These are phyloP conservation scores for Moelleriella libera DNA, from an alignment of 2,329 filamentous ascomycete genomes.

Conservation along the genomic window DNA sequence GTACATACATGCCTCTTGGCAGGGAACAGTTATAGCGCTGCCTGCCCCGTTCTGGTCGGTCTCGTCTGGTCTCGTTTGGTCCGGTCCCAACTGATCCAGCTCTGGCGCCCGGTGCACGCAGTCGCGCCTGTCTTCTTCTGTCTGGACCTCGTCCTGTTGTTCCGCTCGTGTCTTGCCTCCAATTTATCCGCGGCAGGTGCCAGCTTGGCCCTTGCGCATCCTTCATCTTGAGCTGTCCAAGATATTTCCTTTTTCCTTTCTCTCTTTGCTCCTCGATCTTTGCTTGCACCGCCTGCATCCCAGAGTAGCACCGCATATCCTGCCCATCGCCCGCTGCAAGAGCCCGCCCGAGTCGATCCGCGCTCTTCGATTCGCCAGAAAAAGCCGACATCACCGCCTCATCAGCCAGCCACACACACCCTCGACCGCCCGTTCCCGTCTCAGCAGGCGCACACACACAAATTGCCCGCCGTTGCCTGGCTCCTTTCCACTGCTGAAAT, in stretches of 20 bases:
- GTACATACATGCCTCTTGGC: no score
- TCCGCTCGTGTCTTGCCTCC: neutral
- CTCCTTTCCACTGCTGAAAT: neutral
- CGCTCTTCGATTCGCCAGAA: neutral
- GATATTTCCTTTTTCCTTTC: neutral
- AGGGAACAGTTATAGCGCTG: no score
- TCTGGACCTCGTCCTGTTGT: neutral
- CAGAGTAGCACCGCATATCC: neutral
- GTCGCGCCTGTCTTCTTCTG: neutral
- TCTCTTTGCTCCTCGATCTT: neutral
- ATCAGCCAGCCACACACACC: neutral
- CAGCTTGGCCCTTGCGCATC: neutral
- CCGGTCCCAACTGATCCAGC: neutral
- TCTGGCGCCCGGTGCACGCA: neutral
- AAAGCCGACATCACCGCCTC: neutral
- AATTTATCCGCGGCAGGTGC: neutral
- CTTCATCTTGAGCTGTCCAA: neutral
- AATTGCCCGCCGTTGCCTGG: neutral
- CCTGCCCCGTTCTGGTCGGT: neutral
- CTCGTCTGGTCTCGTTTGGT: neutral
- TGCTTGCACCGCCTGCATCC: neutral
- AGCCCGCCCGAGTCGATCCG: neutral
- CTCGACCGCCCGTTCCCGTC: neutral
- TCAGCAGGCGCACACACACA: neutral
- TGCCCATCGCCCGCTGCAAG: neutral